Evolutionary conservation across 2,329 filamentous ascomycete genomes (phyloP), one percentile per base, ranked within the genome.

Genomic region (Paramyrothecium sp.): DNA sequence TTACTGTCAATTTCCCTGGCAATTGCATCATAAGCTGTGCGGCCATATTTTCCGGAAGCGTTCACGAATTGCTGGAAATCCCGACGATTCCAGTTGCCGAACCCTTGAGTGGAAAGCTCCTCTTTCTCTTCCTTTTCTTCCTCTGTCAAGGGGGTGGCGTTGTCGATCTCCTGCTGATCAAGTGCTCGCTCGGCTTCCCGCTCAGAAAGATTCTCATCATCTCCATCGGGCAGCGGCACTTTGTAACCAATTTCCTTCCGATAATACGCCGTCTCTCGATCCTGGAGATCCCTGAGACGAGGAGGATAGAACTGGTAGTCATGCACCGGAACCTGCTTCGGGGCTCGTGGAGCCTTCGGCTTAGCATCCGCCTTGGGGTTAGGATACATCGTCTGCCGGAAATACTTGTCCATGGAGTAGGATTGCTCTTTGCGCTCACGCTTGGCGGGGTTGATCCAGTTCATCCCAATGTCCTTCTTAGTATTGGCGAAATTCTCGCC

Each of bases 61-160:
- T 98, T 97, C 75, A 99, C 83, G 72, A 99, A 99, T 65, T 98
- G 95, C 71, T 98, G 94, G 77, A 98, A 99, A 73, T 99, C 96
- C 65, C 96, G 88, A 67, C 92, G 89, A 76, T 97, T 98, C 95
- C 96, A 99, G 34, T 95, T 88, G 2, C 87, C 88, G 66, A 99
- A 99, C 10, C 96, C 95, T 71, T 95, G 85, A 55, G 88, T 82
- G 1, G 92, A 91, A 56, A 99, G 82, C 34, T 81, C 81, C 60
- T 91, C 86, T 75, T 99, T 99, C 74, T 96, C 90, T 38, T 89
- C 89, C 64, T 90, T 87, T 73, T 99, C 95, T 60, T 92, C 91
- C 67, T 97, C 92, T 0, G 90, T 97, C 64, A 99, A 77, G 0
- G 93, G 87, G 48, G 89, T 89, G 2, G 95, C 93, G 64, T 94